Evolutionary conservation across 768 basidiomycete species (phyloP).

Genomic region (Tulasnella calospora): DNA sequence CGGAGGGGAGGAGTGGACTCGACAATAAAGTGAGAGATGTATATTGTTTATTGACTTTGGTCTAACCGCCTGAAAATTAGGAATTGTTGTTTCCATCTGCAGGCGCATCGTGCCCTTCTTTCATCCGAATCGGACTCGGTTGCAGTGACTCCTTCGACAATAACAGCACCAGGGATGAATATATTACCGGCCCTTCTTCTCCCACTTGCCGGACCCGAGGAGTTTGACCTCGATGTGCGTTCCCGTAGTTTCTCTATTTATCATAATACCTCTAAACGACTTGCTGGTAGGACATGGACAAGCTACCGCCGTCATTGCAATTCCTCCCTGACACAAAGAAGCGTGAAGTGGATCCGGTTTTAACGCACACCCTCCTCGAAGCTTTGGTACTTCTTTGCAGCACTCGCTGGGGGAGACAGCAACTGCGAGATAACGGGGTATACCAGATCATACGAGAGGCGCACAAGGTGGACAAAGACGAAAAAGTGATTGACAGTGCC

Average conservation of each 20-base stretch:
- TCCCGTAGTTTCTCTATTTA: not conserved
- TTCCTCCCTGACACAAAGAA: constrained; percentile 80
- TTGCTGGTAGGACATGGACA: constrained; percentile 70
- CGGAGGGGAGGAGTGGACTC: constrained; percentile 83
- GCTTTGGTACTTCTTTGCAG: constrained; percentile 83
- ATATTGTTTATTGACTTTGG: not conserved
- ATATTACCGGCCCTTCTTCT: constrained; percentile 79
- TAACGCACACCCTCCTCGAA: constrained; percentile 84
- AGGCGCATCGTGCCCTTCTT: constrained; percentile 67
- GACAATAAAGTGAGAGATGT: constrained; percentile 65
- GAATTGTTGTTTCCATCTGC: constrained; percentile 69
- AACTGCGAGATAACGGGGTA: constrained; percentile 70
- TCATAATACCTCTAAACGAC: not conserved
- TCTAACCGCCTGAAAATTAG: constrained; percentile 38
- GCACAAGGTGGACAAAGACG: constrained; percentile 74
- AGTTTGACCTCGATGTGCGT: constrained; percentile 81
- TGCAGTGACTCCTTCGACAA: constrained; percentile 54
- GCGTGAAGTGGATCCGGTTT: constrained; percentile 69
- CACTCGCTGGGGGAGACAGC: constrained; percentile 81
- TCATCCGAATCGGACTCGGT: constrained; percentile 53
- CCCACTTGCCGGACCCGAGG: constrained; percentile 91
- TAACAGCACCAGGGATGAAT: constrained; percentile 69
- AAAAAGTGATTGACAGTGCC: constrained; percentile 51
- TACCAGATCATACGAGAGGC: constrained; percentile 78
- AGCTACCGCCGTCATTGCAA: constrained; percentile 75